These are phyloP conservation scores for Ascochyta fabae DNA, from an alignment of 2,329 filamentous ascomycete species.

Conservation along the genomic window DNA sequence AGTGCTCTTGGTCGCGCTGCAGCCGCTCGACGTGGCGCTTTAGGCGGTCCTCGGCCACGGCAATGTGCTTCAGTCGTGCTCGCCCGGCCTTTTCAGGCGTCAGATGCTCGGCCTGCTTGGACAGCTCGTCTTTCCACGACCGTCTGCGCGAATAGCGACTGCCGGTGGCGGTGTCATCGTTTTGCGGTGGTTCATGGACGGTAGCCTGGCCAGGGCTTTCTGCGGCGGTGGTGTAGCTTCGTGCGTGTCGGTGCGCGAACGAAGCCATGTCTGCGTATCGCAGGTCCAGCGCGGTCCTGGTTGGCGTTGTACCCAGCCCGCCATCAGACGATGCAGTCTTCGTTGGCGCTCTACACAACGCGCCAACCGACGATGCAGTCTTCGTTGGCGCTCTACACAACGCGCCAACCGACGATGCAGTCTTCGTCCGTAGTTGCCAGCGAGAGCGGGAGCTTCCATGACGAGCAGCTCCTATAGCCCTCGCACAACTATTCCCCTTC, in stretches of 20 bases:
- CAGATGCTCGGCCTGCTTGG: neutral
- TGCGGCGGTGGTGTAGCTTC: constrained; percentile 16
- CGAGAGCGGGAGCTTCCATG: neutral
- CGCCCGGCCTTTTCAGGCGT: constrained; percentile 7
- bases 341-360: too few relatives aligned
- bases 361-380: neutral
- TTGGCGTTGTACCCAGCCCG: neutral
- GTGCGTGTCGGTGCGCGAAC: constrained; percentile 22
- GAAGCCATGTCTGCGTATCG: constrained; percentile 37
- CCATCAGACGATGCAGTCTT: too few relatives aligned
- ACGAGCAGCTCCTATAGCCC: too few relatives aligned
- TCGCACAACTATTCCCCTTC: too few relatives aligned
- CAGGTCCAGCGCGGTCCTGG: constrained; percentile 4
- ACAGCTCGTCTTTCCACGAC: constrained; percentile 2
- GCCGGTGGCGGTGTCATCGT: neutral
- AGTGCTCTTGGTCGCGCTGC: neutral
- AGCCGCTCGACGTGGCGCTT: neutral
- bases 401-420: too few relatives aligned
- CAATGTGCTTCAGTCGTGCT: constrained; percentile 19
- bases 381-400: neutral
- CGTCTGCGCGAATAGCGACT: constrained; percentile 8
- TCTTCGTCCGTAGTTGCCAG: neutral
- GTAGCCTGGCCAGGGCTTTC: neutral
- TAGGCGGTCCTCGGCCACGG: constrained; percentile 4
- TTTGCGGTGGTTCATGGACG: neutral